Evolutionary conservation across 345 rosid species (phyloP), one percentile per base, ranked within the genome.

Genomic region (Mercurialis annua): DNA sequence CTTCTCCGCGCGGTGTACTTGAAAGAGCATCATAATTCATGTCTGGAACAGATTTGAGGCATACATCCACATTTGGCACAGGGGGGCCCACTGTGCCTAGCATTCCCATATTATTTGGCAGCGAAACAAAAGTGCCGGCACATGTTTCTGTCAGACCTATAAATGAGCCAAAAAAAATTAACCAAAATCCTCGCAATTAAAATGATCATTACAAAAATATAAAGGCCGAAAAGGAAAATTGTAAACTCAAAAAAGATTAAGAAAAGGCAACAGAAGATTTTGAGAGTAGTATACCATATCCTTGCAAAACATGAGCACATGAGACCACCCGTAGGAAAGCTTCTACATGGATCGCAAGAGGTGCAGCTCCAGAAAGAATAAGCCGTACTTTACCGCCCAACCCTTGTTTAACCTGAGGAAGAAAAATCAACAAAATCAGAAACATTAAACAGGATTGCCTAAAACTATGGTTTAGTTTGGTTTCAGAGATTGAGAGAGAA

Each of bases 31-130:
- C 97, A 57, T 94, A 94, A 62, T 74, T 85, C 99, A 94, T 92
- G 66, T 92, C 99, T 60, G 99, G 98, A 54, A 94, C 93, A 63
- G 98, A 94, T 81, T 91, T 93, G 18, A 94, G 82, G 73, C 93
- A 71, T 43, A 85, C 80, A 76, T 94, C 98, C 66, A 94, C 96
- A 62, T 92, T 94, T 64, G 99, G 99, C 36, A 94, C 90, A 0
- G 99, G 99, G 62, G 98, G 97, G 31, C 99, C 98, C 36, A 94
- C 99, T 0, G 97, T 88, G 42, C 97, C 97, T 71, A 92, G 83
- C 97, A 86, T 86, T 44, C 82, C 40, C 57, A 86, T 71, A 77
- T 81, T 86, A 78, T 94, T 84, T 57, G 98, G 96, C n/a, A 94
- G 74, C 1, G 98, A 92, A 20, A 86, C 89, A 76, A 94, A 94